Evolutionary conservation across 371 early-diverging fungal genomes (phyloP), one percentile per base, ranked within the genome.

Genomic region (Mucor circinelloides): DNA sequence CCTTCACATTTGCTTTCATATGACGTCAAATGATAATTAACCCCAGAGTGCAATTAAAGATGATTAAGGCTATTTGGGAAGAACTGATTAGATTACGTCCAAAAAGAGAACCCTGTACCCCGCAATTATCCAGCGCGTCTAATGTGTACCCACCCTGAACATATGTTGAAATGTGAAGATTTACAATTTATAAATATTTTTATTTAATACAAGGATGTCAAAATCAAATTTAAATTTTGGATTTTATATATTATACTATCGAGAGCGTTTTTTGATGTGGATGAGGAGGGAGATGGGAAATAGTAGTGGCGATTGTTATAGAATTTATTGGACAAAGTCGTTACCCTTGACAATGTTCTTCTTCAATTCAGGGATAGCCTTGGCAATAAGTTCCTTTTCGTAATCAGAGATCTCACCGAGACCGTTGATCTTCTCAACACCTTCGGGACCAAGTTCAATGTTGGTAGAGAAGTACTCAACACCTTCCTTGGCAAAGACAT

Each of bases 391-490:
- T 64, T 91, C 89, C 90, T 97, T 83, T 88, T 99, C 99, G 83
- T 93, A 94, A 66, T 76, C 91, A 78, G 90, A 85, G 76, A 98
- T 81, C 64, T 89, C 79, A 66, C 96, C 96, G 38, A 99, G 75
- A 70, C 92, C 93, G 80, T 94, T 89, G 81, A 97, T 91, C 88
- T 95, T 94, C 82, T 89, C 88, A 75, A 94, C 95, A 82, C 99
- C 99, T 25, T 96, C 80, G 67, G 94, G 84, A 71, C 98, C 97
- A 58, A 99, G 92, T 80, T 96, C 95, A 73, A 99, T 92, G 79
- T 93, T 91, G 76, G 95, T 91, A 66, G 99, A 94, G 84, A 99
- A 99, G 94, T 88, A 99, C 67, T 95, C 94, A 55, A 95, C 85
- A 71, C 82, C 85, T 58, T 81, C 78, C 12, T 66, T 58, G 48